Evolutionary conservation across 2,329 filamentous ascomycete genomes (phyloP).

Genomic region (Calonectria ilicicola): DNA sequence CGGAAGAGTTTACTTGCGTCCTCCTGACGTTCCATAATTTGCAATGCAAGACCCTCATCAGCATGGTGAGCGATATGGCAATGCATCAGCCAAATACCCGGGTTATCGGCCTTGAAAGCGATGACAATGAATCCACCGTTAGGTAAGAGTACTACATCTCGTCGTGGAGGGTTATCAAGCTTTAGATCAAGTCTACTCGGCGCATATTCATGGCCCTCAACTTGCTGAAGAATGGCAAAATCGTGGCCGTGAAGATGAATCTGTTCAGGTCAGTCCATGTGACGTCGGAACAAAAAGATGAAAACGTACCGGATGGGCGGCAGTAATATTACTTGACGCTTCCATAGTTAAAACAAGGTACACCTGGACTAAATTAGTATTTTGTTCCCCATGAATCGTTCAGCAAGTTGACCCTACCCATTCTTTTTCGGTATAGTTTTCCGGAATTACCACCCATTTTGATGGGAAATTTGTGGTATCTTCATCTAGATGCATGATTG

Average conservation of each 20-base stretch:
- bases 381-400: neutral
- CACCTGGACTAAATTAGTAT: slow-evolving; percentile 7
- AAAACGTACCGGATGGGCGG: slow-evolving; percentile 34
- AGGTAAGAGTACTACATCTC: slow-evolving; percentile 62
- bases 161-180: slow-evolving; percentile 59
- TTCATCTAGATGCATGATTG: slow-evolving; percentile 30
- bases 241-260: slow-evolving; percentile 41
- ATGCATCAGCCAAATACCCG: slow-evolving; percentile 61
- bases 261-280: slow-evolving; percentile 11
- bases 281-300: neutral
- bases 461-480: neutral
- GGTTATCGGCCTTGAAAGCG: slow-evolving; percentile 60
- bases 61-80: slow-evolving; percentile 63
- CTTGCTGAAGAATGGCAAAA: slow-evolving; percentile 36
- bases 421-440: slow-evolving; percentile 33
- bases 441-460: slow-evolving; percentile 36
- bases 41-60: slow-evolving; percentile 41
- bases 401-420: slow-evolving; percentile 15
- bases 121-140: slow-evolving; percentile 57
- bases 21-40: slow-evolving; percentile 32
- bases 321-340: neutral
- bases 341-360: slow-evolving; percentile 36
- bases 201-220: slow-evolving; percentile 19
- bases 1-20: neutral
- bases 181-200: slow-evolving; percentile 26